A percentile compares a stretch with the other conserved stretches of the same genome.
Evolutionary conservation across 495 filamentous ascomycete species (phyloP).

Genomic region (Xylaria bambusicola): DNA sequence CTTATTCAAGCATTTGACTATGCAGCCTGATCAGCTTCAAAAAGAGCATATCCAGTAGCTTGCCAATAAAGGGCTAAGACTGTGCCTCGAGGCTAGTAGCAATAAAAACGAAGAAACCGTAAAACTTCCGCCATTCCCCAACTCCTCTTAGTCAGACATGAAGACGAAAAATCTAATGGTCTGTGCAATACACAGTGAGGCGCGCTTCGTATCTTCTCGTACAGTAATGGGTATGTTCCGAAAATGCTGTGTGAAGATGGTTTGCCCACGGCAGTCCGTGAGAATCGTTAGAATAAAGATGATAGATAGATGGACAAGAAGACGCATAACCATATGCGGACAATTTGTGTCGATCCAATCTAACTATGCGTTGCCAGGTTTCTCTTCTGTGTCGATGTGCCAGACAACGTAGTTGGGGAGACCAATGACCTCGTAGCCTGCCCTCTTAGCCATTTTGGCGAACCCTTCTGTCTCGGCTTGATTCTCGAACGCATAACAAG

Average conservation of each 20-base stretch:
- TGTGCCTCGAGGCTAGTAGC: slow-evolving; percentile 1
- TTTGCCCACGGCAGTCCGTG: slow-evolving; percentile 29
- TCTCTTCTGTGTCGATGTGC: slow-evolving; percentile 99
- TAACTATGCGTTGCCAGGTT: slow-evolving; percentile 81
- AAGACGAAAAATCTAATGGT: slow-evolving; percentile 27
- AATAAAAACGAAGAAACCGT: slow-evolving; percentile 20
- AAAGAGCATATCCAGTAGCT: slow-evolving; percentile 13
- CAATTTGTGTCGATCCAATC: slow-evolving; percentile 20
- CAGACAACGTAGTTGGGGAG: slow-evolving; percentile 98
- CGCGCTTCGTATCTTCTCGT: slow-evolving; percentile 41
- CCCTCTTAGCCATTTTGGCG: slow-evolving; percentile 97
- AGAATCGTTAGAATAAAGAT: slow-evolving; percentile 24
- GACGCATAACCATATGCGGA: too few relatives aligned
- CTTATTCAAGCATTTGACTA: slow-evolving; percentile 8
- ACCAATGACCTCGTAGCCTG: slow-evolving; percentile 88
- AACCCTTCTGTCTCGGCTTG: slow-evolving; percentile 99
- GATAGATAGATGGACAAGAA: slow-evolving; percentile 12
- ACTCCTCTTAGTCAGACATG: slow-evolving; percentile 30
- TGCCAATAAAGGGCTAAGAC: slow-evolving; percentile 1
- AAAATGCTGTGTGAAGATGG: slow-evolving; percentile 28
- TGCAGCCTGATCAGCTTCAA: not conserved
- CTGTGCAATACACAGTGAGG: slow-evolving; percentile 27
- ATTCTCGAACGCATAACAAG: slow-evolving; percentile 95
- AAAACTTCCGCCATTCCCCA: slow-evolving; percentile 25
- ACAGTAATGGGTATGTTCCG: slow-evolving; percentile 37